Evolutionary conservation across 257 asterid species (phyloP).

Genomic region (Solanum lycopersicoides): DNA sequence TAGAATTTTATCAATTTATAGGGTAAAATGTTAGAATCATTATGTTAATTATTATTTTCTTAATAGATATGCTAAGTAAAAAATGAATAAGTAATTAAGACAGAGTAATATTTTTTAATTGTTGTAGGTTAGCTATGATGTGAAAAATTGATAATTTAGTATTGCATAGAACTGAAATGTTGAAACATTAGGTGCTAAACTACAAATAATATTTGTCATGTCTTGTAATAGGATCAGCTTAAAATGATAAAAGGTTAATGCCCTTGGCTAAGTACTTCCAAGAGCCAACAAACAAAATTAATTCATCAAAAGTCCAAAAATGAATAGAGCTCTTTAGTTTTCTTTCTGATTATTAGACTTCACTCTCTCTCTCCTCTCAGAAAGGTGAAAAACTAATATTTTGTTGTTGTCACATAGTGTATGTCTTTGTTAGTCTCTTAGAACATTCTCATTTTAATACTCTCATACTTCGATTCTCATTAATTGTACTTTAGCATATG

Average conservation of each 20-base stretch:
- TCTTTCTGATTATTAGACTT: neutral
- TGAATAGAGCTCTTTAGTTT: neutral
- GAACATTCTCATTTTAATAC: slow-evolving; percentile 1
- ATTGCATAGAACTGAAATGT: neutral
- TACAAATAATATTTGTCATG: neutral
- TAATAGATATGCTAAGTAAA: too few species aligned
- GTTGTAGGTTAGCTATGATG: neutral
- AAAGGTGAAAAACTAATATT: slow-evolving; percentile 2
- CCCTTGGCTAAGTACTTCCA: slow-evolving; percentile 5
- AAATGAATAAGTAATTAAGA: rapidly evolving
- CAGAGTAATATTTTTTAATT: too few species aligned
- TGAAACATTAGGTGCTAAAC: neutral
- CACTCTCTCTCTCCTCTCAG: neutral
- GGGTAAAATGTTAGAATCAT: too few species aligned
- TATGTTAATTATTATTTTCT: too few species aligned
- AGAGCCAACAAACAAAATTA: slow-evolving; percentile 15
- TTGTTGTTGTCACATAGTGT: slow-evolving; percentile 8
- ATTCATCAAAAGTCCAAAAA: slow-evolving; percentile 11
- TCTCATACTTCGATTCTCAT: neutral
- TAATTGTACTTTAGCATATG: neutral
- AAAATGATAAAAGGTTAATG: neutral
- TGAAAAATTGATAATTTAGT: neutral
- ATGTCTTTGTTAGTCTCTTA: slow-evolving; percentile 6
- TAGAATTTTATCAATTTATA: too few species aligned
- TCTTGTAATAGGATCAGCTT: neutral